Percentiles rank a stretch among this genome's conserved stretches.
Evolutionary conservation across 306 rosid genomes (phyloP).

Genomic region (Trifolium dubium): DNA sequence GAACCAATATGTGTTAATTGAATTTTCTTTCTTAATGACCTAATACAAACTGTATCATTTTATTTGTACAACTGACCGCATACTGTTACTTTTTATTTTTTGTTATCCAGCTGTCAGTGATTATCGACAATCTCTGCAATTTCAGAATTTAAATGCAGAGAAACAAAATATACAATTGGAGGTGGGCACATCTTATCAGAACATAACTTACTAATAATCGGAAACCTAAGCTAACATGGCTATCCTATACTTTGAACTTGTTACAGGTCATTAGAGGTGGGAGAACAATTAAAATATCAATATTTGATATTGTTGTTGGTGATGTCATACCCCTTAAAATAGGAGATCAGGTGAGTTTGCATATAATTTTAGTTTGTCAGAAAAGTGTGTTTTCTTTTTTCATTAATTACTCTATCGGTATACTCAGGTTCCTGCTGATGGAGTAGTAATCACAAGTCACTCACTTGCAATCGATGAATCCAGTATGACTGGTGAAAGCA

Average conservation of each 20-base stretch:
- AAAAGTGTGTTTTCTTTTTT: slow-evolving; percentile 9
- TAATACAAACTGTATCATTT: slow-evolving; percentile 19
- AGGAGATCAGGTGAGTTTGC: slow-evolving; percentile 83
- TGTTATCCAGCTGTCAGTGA: slow-evolving; percentile 81
- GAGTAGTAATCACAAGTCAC: slow-evolving; percentile 80
- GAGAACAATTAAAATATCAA: slow-evolving; percentile 70
- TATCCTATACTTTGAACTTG: slow-evolving; percentile 37
- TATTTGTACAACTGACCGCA: slow-evolving; percentile 37
- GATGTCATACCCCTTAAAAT: slow-evolving; percentile 92
- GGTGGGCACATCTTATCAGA: slow-evolving; percentile 52
- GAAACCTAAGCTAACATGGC: slow-evolving; percentile 34
- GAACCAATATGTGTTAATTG: slow-evolving; percentile 11
- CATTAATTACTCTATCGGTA: slow-evolving; percentile 25
- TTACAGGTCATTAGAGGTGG: slow-evolving; percentile 88
- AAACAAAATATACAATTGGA: slow-evolving; percentile 90
- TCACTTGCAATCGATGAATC: slow-evolving; percentile 96
- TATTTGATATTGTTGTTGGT: slow-evolving; percentile 96
- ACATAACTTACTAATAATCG: slow-evolving; percentile 1
- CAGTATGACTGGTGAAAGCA: slow-evolving; percentile 99
- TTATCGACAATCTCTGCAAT: slow-evolving; percentile 92
- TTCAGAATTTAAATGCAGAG: slow-evolving; percentile 85
- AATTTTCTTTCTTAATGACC: slow-evolving; percentile 22
- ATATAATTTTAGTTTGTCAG: slow-evolving; percentile 37
- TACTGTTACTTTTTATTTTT: slow-evolving; percentile 33
- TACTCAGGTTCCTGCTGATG: slow-evolving; percentile 93